These are phyloP conservation scores for Stagonosporopsis chrysanthemi DNA, from an alignment of 2,329 filamentous ascomycete species.

Conservation along the genomic window DNA sequence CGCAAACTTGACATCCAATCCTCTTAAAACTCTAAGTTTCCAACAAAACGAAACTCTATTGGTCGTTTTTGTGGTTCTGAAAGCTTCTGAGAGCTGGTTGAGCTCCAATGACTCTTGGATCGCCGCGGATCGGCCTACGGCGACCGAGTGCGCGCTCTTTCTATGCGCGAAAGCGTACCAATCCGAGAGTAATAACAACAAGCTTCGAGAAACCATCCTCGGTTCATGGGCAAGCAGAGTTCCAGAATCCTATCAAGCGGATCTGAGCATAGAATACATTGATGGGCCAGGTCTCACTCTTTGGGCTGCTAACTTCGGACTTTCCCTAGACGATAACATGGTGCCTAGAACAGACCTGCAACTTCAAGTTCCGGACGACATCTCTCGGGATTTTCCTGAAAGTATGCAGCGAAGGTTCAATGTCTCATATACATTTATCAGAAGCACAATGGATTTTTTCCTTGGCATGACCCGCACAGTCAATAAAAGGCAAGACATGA, in stretches of 20 bases:
- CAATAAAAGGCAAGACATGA: background rate
- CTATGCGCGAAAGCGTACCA: conserved; percentile 1
- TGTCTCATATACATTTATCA: conserved; percentile 2
- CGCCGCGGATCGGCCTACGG: background rate
- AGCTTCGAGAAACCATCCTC: background rate
- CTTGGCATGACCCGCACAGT: background rate
- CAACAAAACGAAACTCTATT: conserved; percentile 4
- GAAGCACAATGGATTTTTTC: background rate
- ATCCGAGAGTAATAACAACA: background rate
- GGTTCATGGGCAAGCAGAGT: background rate
- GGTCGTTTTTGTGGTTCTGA: background rate
- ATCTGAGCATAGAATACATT: no score
- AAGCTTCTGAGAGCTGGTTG: conserved; percentile 12
- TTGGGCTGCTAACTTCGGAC: background rate
- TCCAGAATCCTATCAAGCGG: background rate
- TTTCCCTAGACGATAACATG: background rate
- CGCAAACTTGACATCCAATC: conserved; percentile 2
- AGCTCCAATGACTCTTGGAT: conserved; percentile 2
- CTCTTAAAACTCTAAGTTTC: conserved; percentile 2
- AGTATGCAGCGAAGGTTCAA: background rate
- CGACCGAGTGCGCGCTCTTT: conserved; percentile 13
- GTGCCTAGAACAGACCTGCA: background rate
- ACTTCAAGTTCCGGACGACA: background rate
- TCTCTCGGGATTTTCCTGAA: background rate
- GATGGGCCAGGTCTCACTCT: no score